Conservation (phyloP, 345 rosid species). For the Anastatica hierochuntica region DNA sequence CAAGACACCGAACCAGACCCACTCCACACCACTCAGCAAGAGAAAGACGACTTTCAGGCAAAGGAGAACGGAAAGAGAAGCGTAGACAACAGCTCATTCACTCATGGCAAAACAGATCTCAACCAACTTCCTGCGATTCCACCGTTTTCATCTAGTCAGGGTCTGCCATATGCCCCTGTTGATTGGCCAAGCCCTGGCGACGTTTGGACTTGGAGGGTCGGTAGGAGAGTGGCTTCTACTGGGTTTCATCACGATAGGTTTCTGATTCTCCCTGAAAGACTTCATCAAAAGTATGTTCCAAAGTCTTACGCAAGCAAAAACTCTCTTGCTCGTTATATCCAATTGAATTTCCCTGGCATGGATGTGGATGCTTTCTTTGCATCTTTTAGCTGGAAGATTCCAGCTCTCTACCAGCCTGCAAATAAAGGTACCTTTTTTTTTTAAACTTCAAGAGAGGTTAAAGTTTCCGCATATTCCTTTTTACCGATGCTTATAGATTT, state of each 20-base stretch:
- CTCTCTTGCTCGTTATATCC: constrained; percentile 41
- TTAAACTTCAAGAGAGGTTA: too few relatives aligned
- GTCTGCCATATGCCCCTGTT: constrained; percentile 25
- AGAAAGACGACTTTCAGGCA: constrained; percentile 18
- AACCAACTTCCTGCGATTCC: constrained; percentile 26
- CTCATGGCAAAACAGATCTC: constrained; percentile 23
- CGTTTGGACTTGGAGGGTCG: constrained; percentile 61
- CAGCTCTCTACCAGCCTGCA: constrained; percentile 32
- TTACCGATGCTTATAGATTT: background rate
- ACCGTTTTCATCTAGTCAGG: constrained; percentile 18
- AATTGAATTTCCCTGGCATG: constrained; percentile 38
- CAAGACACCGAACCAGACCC: constrained; percentile 10
- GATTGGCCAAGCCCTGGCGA: constrained; percentile 30
- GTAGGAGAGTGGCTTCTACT: constrained; percentile 42
- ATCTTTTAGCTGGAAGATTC: constrained; percentile 80
- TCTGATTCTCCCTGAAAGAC: constrained; percentile 48
- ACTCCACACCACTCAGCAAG: constrained; percentile 16
- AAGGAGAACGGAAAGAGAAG: constrained; percentile 27
- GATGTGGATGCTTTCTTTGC: constrained; percentile 53
- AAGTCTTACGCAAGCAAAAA: constrained; percentile 53
- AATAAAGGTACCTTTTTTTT: constrained; percentile 27
- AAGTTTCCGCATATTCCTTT: background rate
- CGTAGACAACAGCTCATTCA: constrained; percentile 13
- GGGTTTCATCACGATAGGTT: constrained; percentile 63
- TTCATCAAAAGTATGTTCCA: constrained; percentile 15